phyloP scores from a whole-genome alignment of 1,284 basidiomycete species.

The Microbotryum violaceum region DNA sequence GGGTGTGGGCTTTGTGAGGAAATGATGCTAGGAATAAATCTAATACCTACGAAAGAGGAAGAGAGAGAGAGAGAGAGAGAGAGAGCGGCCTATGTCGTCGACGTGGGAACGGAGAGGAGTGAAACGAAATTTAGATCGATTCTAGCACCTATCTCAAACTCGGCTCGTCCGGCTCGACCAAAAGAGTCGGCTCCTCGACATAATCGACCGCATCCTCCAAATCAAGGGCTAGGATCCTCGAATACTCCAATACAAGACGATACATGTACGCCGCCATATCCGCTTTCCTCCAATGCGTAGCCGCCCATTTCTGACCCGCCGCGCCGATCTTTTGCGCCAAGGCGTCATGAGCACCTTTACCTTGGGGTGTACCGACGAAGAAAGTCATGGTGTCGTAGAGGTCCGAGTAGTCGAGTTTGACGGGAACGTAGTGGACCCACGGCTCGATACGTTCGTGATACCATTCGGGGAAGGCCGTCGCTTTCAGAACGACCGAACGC shows the following conservation, averaged over 20 bases:
- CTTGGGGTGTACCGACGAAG: slow-evolving; percentile 43
- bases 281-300: slow-evolving; percentile 54
- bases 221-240: slow-evolving; percentile 21
- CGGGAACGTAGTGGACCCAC: slow-evolving; percentile 43
- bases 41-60: not conserved
- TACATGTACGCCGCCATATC: slow-evolving; percentile 49
- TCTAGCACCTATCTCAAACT: too few species aligned
- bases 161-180: not conserved
- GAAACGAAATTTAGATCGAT: too few species aligned
- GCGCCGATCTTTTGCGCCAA: slow-evolving; percentile 53
- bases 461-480: slow-evolving; percentile 41
- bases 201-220: slow-evolving; percentile 24
- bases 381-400: slow-evolving; percentile 47
- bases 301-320: slow-evolving; percentile 55
- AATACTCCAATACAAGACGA: slow-evolving; percentile 32
- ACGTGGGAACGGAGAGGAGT: not conserved
- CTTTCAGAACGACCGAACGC: slow-evolving; percentile 46
- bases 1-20: not conserved
- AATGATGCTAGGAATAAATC: not conserved
- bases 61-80: slow-evolving; percentile 1
- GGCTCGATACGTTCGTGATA: slow-evolving; percentile 45
- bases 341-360: slow-evolving; percentile 50
- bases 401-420: slow-evolving; percentile 46
- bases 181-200: slow-evolving; percentile 15
- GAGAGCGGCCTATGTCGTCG: not conserved